These are phyloP conservation scores for Papiliotrema laurentii DNA, from an alignment of 1,284 basidiomycete species.

Conservation along the genomic window DNA sequence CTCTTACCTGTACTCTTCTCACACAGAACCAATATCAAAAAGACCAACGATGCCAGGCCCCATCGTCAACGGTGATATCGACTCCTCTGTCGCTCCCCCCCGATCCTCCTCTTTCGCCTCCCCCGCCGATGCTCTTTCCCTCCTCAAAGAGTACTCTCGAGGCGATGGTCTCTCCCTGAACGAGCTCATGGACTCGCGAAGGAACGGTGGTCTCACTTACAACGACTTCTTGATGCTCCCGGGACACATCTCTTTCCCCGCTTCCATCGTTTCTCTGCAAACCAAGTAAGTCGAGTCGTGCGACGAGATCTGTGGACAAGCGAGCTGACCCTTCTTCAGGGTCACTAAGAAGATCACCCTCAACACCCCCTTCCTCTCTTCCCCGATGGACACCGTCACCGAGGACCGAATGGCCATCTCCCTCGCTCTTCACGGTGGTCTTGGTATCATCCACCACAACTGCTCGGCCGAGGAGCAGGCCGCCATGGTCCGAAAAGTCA, in stretches of 20 bases:
- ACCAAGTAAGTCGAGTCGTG: slow-evolving; percentile 54
- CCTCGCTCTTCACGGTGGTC: slow-evolving; percentile 89
- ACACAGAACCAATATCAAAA: background rate
- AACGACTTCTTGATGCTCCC: slow-evolving; percentile 90
- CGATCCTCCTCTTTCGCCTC: slow-evolving; percentile 13
- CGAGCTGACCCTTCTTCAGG: slow-evolving; percentile 21
- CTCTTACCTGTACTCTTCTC: background rate
- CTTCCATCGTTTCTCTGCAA: slow-evolving; percentile 70
- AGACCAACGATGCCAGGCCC: slow-evolving; percentile 3
- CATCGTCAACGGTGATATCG: slow-evolving; percentile 5
- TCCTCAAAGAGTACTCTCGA: slow-evolving; percentile 66
- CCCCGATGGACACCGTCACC: slow-evolving; percentile 99
- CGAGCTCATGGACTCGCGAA: slow-evolving; percentile 84
- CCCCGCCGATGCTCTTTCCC: slow-evolving; percentile 57
- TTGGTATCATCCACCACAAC: slow-evolving; percentile 99
- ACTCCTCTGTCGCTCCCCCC: slow-evolving; percentile 9
- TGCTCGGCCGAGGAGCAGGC: slow-evolving; percentile 84
- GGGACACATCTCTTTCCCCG: slow-evolving; percentile 91
- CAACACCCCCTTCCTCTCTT: slow-evolving; percentile 95
- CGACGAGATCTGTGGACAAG: background rate
- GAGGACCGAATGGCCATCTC: slow-evolving; percentile 96
- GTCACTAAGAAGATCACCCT: slow-evolving; percentile 89
- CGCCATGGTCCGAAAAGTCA: slow-evolving; percentile 93
- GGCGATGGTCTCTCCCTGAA: slow-evolving; percentile 81
- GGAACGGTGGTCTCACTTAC: slow-evolving; percentile 93